Conservation (phyloP, 495 filamentous ascomycete species). For the Hypomontagnella monticulosa region DNA sequence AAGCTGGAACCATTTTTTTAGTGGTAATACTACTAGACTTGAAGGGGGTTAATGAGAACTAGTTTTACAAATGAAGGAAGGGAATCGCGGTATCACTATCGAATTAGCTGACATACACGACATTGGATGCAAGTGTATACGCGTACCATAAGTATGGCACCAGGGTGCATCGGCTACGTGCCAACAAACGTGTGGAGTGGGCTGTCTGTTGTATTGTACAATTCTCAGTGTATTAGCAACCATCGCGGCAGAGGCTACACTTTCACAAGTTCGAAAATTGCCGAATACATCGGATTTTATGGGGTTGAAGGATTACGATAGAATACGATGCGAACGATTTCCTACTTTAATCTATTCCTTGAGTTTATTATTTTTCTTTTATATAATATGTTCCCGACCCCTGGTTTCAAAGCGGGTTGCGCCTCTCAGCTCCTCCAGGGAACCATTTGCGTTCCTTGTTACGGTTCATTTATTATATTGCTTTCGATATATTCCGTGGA, state of each 20-base stretch:
- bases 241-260: no score
- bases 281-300: no score
- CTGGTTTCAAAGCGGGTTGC: conserved; percentile 15
- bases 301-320: no score
- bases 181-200: not conserved
- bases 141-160: no score
- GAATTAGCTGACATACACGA: conserved; percentile 4
- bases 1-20: conserved; percentile 16
- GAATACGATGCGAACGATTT: conserved; percentile 9
- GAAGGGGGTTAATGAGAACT: conserved; percentile 16
- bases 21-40: conserved; percentile 12
- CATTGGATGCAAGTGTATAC: no score
- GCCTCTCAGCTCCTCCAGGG: conserved; percentile 11
- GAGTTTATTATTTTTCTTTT: no score
- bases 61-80: conserved; percentile 20
- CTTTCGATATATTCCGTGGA: conserved; percentile 28
- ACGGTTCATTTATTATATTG: conserved; percentile 22
- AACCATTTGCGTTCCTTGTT: conserved; percentile 22
- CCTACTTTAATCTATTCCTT: conserved; percentile 34
- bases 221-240: no score
- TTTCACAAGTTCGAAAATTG: not conserved
- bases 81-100: conserved; percentile 15
- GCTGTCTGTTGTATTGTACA: no score
- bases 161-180: not conserved
- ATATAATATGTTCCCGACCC: conserved; percentile 30